Conservation (phyloP, 2,329 filamentous ascomycete species). For the Penicillium palitans region DNA sequence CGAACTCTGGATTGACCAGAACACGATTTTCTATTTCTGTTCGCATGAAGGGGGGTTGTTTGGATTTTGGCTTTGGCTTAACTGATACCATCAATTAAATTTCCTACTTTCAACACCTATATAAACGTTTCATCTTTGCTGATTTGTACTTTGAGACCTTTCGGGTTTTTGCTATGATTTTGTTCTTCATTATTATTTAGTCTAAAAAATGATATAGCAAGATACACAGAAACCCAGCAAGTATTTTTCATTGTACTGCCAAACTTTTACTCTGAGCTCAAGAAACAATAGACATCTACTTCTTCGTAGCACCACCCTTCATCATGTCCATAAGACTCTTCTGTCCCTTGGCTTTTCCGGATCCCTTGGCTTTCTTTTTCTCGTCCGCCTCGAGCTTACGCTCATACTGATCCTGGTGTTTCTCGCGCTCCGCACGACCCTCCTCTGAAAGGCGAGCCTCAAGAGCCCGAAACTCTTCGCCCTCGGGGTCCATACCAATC, state of each 20-base stretch:
- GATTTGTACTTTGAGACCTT: not conserved
- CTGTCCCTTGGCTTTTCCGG: conserved; percentile 38
- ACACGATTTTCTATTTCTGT: conserved; percentile 10
- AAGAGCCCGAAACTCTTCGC: conserved; percentile 67
- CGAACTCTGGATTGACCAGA: conserved; percentile 8
- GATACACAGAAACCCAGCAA: not conserved
- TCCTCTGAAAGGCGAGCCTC: conserved; percentile 66
- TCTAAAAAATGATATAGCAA: not conserved
- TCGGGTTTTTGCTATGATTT: not conserved
- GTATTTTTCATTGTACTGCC: not conserved
- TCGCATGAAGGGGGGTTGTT: conserved; percentile 20
- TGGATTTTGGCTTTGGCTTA: conserved; percentile 19
- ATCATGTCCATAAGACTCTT: conserved; percentile 40
- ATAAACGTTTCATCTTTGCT: not conserved
- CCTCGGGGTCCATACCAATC: conserved; percentile 76
- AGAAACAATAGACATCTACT: not conserved
- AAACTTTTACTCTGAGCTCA: not conserved
- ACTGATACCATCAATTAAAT: conserved; percentile 27
- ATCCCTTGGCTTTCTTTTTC: conserved; percentile 49
- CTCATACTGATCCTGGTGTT: conserved; percentile 76
- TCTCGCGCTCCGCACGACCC: conserved; percentile 70
- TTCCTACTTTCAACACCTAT: conserved; percentile 6
- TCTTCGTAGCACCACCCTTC: conserved; percentile 22
- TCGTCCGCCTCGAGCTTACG: conserved; percentile 65
- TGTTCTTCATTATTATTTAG: not conserved